Percentiles rank a stretch among this genome's conserved stretches.
Conservation (phyloP, 2,329 filamentous ascomycete genomes). For the Tolypocladium guangdongense region DNA sequence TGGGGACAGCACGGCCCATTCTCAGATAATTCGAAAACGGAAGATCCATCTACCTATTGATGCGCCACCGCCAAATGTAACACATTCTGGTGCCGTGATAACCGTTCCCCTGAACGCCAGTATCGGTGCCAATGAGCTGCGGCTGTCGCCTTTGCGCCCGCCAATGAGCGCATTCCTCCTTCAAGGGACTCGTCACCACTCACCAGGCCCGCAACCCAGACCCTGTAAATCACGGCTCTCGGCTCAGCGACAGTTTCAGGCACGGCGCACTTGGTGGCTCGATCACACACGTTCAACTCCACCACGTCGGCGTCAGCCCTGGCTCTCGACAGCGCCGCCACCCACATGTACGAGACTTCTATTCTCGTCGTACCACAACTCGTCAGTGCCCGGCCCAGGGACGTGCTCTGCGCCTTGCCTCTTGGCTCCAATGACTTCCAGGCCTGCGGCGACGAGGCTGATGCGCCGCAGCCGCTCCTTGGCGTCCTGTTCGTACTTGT, state of each 20-base stretch:
- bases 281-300: not conserved
- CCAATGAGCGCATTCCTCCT: not conserved
- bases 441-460: conserved; percentile 61
- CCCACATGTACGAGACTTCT: not conserved
- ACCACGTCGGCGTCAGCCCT: conserved; percentile 3
- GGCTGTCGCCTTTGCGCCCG: not conserved
- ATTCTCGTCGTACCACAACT: conserved; percentile 23
- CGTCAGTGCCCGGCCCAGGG: conserved; percentile 13
- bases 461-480: conserved; percentile 68
- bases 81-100: conserved; percentile 10
- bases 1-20: not conserved
- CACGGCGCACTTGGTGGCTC: not conserved
- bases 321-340: conserved; percentile 1
- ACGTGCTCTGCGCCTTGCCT: conserved; percentile 5
- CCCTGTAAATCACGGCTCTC: not conserved
- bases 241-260: not conserved
- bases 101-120: conserved; percentile 11
- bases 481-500: conserved; percentile 63
- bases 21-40: not conserved
- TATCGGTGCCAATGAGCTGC: not conserved
- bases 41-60: not conserved
- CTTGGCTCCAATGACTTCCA: conserved; percentile 46
- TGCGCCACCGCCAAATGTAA: conserved; percentile 5
- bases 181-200: not conserved
- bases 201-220: not conserved